Base-by-base conservation (phyloP, 2,329 filamentous ascomycete genomes). In the Trichoderma atrobrunneum region DNA sequence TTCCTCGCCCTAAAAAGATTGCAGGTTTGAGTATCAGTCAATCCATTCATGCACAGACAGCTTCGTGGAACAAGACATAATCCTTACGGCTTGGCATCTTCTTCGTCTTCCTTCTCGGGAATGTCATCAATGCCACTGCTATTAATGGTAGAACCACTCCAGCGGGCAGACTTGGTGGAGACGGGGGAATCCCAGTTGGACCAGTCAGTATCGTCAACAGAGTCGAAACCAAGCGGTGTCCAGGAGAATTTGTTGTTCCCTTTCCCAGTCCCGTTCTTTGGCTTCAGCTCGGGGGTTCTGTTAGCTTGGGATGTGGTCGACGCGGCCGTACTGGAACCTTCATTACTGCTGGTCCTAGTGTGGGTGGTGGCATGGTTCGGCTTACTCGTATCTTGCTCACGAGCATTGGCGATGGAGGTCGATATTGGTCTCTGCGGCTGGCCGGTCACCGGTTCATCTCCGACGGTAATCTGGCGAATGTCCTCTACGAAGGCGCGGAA, bases 401-500 rank as follows among this genome's bases (percentile, higher is more conserved):
- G 72, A 70, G n/a, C 67, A 72, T 74, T 70, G 78, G 79, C 78
- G 68, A 71, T 65, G 75, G 51, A 59, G 79, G 73, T 80, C 82
- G 59, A 81, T 76, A 72, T 82, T 78, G 54, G 77, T 79, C 62
- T 74, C 72, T 32, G 70, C 68, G 28, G n/a, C 72, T 57, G 69
- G 16, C 89, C 91, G 73, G 86, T 90, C 74, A 94, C 89, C 18
- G 91, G 93, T 83, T 99, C 96, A 70, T 99, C 96, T 28, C 96
- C 96, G 7, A 99, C 94, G 0, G 96, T 97, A 16, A 95, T 97
- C 82, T 98, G 96, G 75, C 95, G 89, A 62, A 99, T 90, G 79
- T 99, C 96, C 80, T 98, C 96, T 73, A 97, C 90, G 81, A 99
- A 99, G 1, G 93, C 97, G 90, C 93, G 95, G 63, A 99, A 84